Conservation (phyloP, 2,329 filamentous ascomycete species). For the Rasamsonia emersonii region DNA sequence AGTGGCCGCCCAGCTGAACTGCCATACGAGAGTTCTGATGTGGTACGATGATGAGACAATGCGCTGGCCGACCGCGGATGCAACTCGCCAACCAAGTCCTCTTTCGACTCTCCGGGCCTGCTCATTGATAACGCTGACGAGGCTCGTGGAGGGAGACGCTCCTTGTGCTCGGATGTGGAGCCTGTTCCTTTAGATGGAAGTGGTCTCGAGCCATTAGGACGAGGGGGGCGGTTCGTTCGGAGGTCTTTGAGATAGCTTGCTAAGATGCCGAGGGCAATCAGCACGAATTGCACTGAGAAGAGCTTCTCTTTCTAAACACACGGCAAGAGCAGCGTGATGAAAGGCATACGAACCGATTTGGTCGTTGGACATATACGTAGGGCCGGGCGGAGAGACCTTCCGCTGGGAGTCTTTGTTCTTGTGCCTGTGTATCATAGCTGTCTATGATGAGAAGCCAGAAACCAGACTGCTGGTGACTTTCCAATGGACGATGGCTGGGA, state of each 20-base stretch:
- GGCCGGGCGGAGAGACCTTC: conserved; percentile 39
- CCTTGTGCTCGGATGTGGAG: conserved; percentile 13
- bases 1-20: conserved; percentile 28
- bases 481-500: no score
- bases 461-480: no score
- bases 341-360: conserved; percentile 34
- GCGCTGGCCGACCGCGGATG: conserved; percentile 32
- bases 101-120: conserved; percentile 13
- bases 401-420: conserved; percentile 28
- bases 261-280: conserved; percentile 22
- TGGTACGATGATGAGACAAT: conserved; percentile 30
- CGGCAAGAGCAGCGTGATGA: neutral
- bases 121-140: conserved; percentile 36
- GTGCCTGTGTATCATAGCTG: conserved; percentile 32
- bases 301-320: no score
- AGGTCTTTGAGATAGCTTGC: conserved; percentile 53
- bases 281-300: conserved; percentile 8
- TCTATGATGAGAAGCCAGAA: conserved; percentile 1
- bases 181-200: conserved; percentile 31
- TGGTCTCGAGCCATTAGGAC: conserved; percentile 54
- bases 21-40: conserved; percentile 19
- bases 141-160: conserved; percentile 30
- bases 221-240: conserved; percentile 46
- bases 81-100: conserved; percentile 14
- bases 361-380: conserved; percentile 38